Evolutionary conservation across 2,329 filamentous ascomycete species (phyloP), one percentile per base, ranked within the genome.

Genomic region (Curvularia eragrostidis): DNA sequence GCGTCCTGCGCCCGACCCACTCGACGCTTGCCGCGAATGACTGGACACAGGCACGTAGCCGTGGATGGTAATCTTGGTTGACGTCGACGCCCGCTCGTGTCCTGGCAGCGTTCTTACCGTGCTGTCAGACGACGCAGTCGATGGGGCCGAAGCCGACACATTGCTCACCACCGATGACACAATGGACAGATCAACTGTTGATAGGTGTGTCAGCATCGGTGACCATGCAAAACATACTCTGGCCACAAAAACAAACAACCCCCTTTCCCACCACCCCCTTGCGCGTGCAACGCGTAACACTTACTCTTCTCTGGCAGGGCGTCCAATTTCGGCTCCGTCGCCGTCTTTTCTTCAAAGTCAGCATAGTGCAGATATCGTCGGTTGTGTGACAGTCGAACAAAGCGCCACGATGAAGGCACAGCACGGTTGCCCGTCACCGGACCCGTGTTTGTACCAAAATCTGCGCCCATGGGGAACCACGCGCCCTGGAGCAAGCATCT

Each of bases 131-230:
- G 79, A 78, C 38, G 79, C 71, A 42, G 83, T 80, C 41, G 84
- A 83, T 36, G 76, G 77, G 44, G 78, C 76, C 32, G 85, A 82
- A 7, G 89, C 87, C 32, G 91, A 92, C 53, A 97, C 90, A 72
- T 97, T 97, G 65, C 93, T 97, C 59, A 96, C 91, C 8, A 99
- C 94, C 0, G 92, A 97, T 65, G 91, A 96, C 71, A 98, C 91
- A 54, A 87, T 89, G 63, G 88, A 87, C 42, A 98, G 84, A 76
- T 98, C 94, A 63, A 98, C 83, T 85, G 63, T 65, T 56, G 32
- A 65, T 56, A 4, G 13, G 56, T 57, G 54, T 48, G 66, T 75
- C 65, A 76, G 72, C 68, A 63, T 65, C 59, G 48, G 62, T 56
- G 59, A 64, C 62, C 65, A 65, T 61, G 55, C 49, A 64, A 38